Conservation (phyloP, 768 basidiomycete genomes). For the Lactarius tabidus region DNA sequence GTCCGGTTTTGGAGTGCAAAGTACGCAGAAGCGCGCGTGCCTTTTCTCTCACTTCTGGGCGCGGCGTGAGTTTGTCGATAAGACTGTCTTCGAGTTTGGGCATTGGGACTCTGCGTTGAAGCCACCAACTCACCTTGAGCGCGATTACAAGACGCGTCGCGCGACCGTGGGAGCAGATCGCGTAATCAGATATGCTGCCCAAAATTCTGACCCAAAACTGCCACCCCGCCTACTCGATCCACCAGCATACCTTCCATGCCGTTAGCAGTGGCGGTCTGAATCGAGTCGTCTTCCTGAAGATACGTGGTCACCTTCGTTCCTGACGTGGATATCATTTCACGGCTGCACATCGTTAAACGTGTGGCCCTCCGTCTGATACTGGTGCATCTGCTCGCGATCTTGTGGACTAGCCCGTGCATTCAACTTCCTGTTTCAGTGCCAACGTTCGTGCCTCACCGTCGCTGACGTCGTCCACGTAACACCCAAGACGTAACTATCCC, state of each 20-base stretch:
- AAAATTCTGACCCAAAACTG: no score
- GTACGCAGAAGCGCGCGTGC: slow-evolving; percentile 36
- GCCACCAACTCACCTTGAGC: not conserved
- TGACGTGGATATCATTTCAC: not conserved
- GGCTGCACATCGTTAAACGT: no score
- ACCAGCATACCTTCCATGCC: no score
- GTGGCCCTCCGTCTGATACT: not conserved
- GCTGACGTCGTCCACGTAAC: not conserved
- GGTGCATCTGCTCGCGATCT: not conserved
- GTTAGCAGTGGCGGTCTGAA: not conserved
- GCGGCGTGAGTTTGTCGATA: slow-evolving; percentile 16
- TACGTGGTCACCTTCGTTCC: not conserved
- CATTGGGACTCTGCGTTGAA: slow-evolving; percentile 3
- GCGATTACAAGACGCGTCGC: slow-evolving; percentile 9
- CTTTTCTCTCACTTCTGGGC: slow-evolving; percentile 34
- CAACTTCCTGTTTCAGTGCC: not conserved
- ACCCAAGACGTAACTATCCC: not conserved
- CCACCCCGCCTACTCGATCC: no score
- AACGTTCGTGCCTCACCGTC: not conserved
- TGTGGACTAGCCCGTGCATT: not conserved
- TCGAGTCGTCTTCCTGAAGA: not conserved
- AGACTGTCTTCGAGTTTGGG: slow-evolving; percentile 22
- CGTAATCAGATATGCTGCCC: slow-evolving; percentile 5
- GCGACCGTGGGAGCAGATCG: slow-evolving; percentile 6
- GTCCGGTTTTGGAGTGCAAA: slow-evolving; percentile 41